Conservation (phyloP, 1,284 basidiomycete genomes). For the Ganoderma multipileum region DNA sequence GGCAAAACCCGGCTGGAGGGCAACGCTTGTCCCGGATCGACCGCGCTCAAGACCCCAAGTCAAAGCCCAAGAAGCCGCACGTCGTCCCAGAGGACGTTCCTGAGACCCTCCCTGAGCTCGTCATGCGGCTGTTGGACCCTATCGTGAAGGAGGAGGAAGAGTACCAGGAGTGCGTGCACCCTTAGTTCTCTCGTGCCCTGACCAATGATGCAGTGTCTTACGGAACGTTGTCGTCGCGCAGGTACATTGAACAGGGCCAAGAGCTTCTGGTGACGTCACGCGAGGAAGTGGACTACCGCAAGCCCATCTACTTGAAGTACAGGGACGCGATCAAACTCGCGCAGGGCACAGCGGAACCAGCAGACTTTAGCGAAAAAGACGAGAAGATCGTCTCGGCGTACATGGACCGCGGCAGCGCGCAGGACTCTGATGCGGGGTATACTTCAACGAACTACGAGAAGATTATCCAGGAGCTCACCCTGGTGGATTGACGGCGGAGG, state of each 20-base stretch:
- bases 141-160: slow-evolving; percentile 75
- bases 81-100: slow-evolving; percentile 44
- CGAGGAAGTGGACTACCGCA: slow-evolving; percentile 56
- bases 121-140: slow-evolving; percentile 69
- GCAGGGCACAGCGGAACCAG: slow-evolving; percentile 45
- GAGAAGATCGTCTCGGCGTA: slow-evolving; percentile 46
- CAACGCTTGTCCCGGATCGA: slow-evolving; percentile 48
- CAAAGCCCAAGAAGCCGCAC: slow-evolving; percentile 39
- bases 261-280: slow-evolving; percentile 56
- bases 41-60: slow-evolving; percentile 42
- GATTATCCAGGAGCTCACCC: slow-evolving; percentile 35
- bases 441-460: slow-evolving; percentile 49
- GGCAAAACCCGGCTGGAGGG: slow-evolving; percentile 51
- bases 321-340: slow-evolving; percentile 57
- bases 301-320: slow-evolving; percentile 54
- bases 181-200: slow-evolving; percentile 2
- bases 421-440: slow-evolving; percentile 39
- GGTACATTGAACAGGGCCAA: slow-evolving; percentile 77
- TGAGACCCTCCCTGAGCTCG: slow-evolving; percentile 72
- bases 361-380: slow-evolving; percentile 46
- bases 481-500: slow-evolving; percentile 23
- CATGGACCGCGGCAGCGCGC: slow-evolving; percentile 45
- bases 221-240: slow-evolving; percentile 33
- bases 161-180: slow-evolving; percentile 72
- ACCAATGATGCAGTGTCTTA: neutral